Evolutionary conservation across 139 green algal genomes (phyloP), one percentile per base, ranked within the genome.

Genomic region (Nannochloris sp.): DNA sequence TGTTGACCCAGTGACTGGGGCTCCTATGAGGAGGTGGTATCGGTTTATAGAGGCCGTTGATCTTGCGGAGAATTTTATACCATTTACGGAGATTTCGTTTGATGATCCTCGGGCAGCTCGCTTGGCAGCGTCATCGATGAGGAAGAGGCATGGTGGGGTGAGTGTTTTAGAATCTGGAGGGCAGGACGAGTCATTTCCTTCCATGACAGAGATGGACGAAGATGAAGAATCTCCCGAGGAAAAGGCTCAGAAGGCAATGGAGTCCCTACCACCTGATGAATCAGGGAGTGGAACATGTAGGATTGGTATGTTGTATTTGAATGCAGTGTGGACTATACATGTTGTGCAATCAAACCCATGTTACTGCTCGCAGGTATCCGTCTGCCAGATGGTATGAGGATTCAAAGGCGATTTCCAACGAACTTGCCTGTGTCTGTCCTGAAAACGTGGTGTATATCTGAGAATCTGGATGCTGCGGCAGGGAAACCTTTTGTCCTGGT

Each of bases 1-100:
- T 7, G 53, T 95, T 10, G 88, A 95, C 69, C 88, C 87, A 14
- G 29, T 88, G 31, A 95, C 87, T 0, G 81, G 88, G 3, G 79
- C 84, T 21, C 82, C 83, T 56, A 69, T 91, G 77, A 82, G 66
- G 46, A 56, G 80, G 25, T 78, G 74, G 24, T 61, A 64, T 3
- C 89, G 88, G 1, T 91, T 88, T 46, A 50, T 96, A 1, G 60
- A 80, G 3, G 46, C 88, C 0, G 78, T 24, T 58, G 81, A 78
- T 49, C 64, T 92, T 57, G 60, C 81, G 8, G 85, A 90, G 66
- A 78, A 91, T 27, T 71, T 95, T 62, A 68, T 93, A 60, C 88
- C 87, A 0, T 95, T 91, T 65, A 75, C 95, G 80, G 88, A 95
- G 46, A 61, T 69, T 51, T 66, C 65, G 5, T 79, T 85, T 37